Conservation (phyloP, 805 yeast species). For the Sugiyamaella valdiviana region DNA sequence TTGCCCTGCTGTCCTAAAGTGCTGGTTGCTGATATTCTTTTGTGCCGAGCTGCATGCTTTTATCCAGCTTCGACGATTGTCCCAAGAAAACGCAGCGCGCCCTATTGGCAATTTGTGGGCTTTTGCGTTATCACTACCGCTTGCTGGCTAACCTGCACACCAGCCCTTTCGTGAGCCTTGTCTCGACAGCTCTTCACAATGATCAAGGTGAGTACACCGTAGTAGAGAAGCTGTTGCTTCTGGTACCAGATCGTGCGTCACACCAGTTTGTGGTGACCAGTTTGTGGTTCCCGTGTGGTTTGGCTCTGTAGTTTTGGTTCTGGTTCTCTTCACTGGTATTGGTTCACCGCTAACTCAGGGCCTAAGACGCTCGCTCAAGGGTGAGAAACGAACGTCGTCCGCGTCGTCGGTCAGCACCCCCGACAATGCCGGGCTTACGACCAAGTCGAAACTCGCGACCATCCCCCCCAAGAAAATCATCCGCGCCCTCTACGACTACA, state of each 20-base stretch:
- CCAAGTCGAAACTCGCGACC: conserved; percentile 27
- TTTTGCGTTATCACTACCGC: neutral
- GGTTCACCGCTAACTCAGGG: conserved; percentile 20
- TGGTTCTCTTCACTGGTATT: too few relatives aligned
- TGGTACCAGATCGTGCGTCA: too few relatives aligned
- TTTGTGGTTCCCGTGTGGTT: too few relatives aligned
- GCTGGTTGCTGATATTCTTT: neutral
- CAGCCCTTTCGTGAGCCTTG: too few relatives aligned
- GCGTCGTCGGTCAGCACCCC: conserved; percentile 7
- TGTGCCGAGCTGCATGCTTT: neutral
- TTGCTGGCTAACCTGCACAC: too few relatives aligned
- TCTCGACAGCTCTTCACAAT: neutral
- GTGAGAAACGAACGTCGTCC: conserved; percentile 26
- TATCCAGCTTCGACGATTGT: neutral
- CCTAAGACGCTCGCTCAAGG: conserved; percentile 30
- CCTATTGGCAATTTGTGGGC: neutral
- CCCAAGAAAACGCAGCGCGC: neutral
- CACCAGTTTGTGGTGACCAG: too few relatives aligned
- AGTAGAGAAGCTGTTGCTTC: neutral
- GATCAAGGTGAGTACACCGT: neutral
- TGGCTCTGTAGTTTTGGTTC: too few relatives aligned
- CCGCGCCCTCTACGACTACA: conserved; percentile 70
- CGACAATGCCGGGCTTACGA: conserved; percentile 11
- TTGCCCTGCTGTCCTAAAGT: too few relatives aligned
- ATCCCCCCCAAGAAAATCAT: conserved; percentile 74